These are phyloP conservation scores for Chaetoceros tenuissimus DNA, from an alignment of 108 stramenopile species.

Conservation along the genomic window DNA sequence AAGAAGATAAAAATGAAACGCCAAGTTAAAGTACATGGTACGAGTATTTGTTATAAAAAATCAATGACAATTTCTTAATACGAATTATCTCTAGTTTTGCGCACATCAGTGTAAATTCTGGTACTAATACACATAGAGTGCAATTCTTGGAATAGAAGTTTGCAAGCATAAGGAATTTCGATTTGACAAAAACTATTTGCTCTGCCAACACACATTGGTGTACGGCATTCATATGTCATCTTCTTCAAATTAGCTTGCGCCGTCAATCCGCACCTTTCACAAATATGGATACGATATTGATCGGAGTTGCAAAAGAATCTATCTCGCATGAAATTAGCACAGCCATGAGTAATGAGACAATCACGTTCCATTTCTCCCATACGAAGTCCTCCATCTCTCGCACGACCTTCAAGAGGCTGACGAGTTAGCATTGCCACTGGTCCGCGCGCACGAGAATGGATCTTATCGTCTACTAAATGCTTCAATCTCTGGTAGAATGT, in stretches of 20 bases:
- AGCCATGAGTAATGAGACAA: slow-evolving; percentile 98
- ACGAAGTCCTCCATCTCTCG: slow-evolving; percentile 95
- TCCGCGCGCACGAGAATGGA: slow-evolving; percentile 96
- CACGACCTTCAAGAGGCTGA: slow-evolving; percentile 98
- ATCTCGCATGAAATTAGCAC: slow-evolving; percentile 96
- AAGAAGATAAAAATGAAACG: no score
- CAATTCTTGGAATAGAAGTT: slow-evolving; percentile 97
- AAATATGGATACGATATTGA: slow-evolving; percentile 95
- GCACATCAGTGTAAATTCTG: slow-evolving; percentile 70
- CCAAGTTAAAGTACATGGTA: no score
- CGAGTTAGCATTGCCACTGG: slow-evolving; percentile 97
- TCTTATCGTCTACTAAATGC: slow-evolving; percentile 99
- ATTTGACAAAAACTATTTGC: slow-evolving; percentile 84
- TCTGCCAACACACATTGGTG: slow-evolving; percentile 71
- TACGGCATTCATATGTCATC: slow-evolving; percentile 92
- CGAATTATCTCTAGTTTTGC: slow-evolving; percentile 42
- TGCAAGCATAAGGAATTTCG: slow-evolving; percentile 98
- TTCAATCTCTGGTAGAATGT: slow-evolving; percentile 99
- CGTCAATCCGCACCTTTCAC: slow-evolving; percentile 93
- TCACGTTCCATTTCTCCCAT: slow-evolving; percentile 99
- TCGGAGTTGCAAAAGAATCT: slow-evolving; percentile 97
- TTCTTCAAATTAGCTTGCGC: slow-evolving; percentile 94
- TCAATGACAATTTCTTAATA: slow-evolving; percentile 13
- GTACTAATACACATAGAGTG: slow-evolving; percentile 92
- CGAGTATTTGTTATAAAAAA: no score